Evolutionary conservation across 2,329 filamentous ascomycete genomes (phyloP), one percentile per base, ranked within the genome.

Genomic region (Fusarium siculi): DNA sequence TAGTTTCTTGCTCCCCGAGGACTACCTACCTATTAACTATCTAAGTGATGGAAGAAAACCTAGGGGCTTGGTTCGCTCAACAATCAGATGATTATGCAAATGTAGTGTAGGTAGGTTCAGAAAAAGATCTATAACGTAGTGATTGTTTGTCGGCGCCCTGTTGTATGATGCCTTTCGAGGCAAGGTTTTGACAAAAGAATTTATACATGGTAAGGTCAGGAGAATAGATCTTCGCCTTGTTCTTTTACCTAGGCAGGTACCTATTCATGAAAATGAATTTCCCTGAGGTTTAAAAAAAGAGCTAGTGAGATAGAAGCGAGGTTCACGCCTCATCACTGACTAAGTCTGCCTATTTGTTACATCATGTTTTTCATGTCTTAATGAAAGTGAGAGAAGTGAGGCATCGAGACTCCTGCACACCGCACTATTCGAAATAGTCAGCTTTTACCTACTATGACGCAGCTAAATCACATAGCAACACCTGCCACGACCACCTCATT

Each of bases 401-500:
- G 32, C 21, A 36, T 52, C 32, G 36, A 42, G 34, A 37, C 23
- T 54, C 34, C 36, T n/a, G 36, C 34, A 54, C 50, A 54, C 23
- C 15, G 36, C 25, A 42, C 18, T 25, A 12, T 54, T 52, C n/a
- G n/a, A 52, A 36, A 36, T 8, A 36, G 49, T 36, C 49, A 52
- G 49, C 18, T 25, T 52, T 52, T 25, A 52, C n/a, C 32, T 50
- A 36, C 19, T 52, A 65, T 39, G 36, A 44, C 25, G 23, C 36
- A 30, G 55, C 21, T 21, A 52, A 32, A 40, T 19, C 58, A 8
- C 65, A 30, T 19, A 30, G 39, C 37, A 46, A 9, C 42, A 21
- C 43, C 23, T 18, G 53, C n/a, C 25, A 74, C 63, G 66, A 10
- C 46, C 47, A 39, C 44, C 28, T 53, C 61, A 8, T 61, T 74